Conservation (phyloP, 768 basidiomycete genomes). For the Fomitopsis serialis region DNA sequence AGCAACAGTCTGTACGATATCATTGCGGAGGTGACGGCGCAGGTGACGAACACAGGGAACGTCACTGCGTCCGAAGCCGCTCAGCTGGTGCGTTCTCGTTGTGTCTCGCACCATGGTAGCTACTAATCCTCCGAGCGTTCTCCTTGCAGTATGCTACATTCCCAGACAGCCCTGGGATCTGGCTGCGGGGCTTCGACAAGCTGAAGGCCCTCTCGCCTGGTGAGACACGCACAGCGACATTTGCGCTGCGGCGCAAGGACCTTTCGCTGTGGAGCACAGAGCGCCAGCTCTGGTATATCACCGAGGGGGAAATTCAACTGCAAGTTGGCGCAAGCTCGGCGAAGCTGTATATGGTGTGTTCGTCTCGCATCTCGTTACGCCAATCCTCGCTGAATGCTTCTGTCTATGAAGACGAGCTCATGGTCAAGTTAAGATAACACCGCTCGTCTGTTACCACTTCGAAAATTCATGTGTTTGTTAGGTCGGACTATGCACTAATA, state of each 20-base stretch:
- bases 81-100: slow-evolving; percentile 3
- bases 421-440: too few relatives aligned
- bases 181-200: slow-evolving; percentile 30
- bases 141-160: slow-evolving; percentile 70
- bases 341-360: slow-evolving; percentile 5
- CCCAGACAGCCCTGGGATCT: slow-evolving; percentile 34
- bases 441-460: too few relatives aligned
- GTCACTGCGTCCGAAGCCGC: slow-evolving; percentile 13
- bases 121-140: too few relatives aligned
- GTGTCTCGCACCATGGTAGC: slow-evolving; percentile 17
- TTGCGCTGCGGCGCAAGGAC: slow-evolving; percentile 45
- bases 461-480: too few relatives aligned
- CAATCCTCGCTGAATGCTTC: too few relatives aligned
- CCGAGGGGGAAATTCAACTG: slow-evolving; percentile 38
- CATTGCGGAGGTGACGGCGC: slow-evolving; percentile 27
- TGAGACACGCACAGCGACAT: slow-evolving; percentile 38
- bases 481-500: too few relatives aligned
- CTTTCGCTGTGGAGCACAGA: slow-evolving; percentile 51
- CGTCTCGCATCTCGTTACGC: too few relatives aligned
- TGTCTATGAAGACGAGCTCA: too few relatives aligned
- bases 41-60: slow-evolving; percentile 31
- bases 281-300: slow-evolving; percentile 49
- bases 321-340: slow-evolving; percentile 14
- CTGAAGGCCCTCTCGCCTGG: slow-evolving; percentile 34
- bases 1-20: slow-evolving; percentile 23